A percentile compares a stretch with the other conserved stretches of the same genome.
phyloP scores from a whole-genome alignment of 768 basidiomycete species.

The Leccinum subgranulosum region DNA sequence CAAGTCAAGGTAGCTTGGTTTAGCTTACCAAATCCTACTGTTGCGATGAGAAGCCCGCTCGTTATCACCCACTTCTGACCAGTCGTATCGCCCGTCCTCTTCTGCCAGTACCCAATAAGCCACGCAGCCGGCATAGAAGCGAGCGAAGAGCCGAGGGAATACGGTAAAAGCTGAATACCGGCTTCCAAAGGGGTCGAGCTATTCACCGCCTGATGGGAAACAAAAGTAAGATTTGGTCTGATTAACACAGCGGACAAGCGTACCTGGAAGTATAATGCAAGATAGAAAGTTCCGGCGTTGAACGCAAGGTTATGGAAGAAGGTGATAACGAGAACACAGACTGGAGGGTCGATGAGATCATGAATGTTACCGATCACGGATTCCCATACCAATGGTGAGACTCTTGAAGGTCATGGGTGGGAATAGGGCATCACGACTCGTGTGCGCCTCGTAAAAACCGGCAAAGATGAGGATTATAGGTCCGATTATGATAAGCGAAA shows the following conservation, averaged over 20 bases:
- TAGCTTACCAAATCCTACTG: constrained; percentile 68
- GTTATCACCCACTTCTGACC: constrained; percentile 67
- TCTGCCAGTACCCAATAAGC: constrained; percentile 70
- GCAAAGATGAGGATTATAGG: constrained; percentile 51
- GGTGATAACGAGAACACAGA: constrained; percentile 60
- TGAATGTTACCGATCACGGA: constrained; percentile 5
- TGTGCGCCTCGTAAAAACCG: constrained; percentile 65
- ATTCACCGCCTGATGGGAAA: constrained; percentile 54
- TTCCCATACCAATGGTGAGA: constrained; percentile 52
- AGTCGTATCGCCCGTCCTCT: constrained; percentile 49
- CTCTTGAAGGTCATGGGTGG: constrained; percentile 61
- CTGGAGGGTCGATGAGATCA: constrained; percentile 34
- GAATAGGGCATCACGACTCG: constrained; percentile 68
- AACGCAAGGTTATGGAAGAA: constrained; percentile 85
- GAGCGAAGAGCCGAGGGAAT: constrained; percentile 80
- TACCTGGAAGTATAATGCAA: constrained; percentile 82
- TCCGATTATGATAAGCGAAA: constrained; percentile 58
- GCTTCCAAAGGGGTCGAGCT: constrained; percentile 69
- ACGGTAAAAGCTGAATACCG: constrained; percentile 74
- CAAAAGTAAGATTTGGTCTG: constrained; percentile 1
- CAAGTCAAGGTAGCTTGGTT: constrained; percentile 10
- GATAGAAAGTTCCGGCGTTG: constrained; percentile 82
- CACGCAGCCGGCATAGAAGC: constrained; percentile 86
- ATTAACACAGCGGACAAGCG: constrained; percentile 11
- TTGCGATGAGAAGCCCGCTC: constrained; percentile 58